Percentiles rank a stretch among this genome's conserved stretches.
These are phyloP conservation scores for Globisporangium splendens DNA, from an alignment of 352 stramenopile species.

Conservation along the genomic window DNA sequence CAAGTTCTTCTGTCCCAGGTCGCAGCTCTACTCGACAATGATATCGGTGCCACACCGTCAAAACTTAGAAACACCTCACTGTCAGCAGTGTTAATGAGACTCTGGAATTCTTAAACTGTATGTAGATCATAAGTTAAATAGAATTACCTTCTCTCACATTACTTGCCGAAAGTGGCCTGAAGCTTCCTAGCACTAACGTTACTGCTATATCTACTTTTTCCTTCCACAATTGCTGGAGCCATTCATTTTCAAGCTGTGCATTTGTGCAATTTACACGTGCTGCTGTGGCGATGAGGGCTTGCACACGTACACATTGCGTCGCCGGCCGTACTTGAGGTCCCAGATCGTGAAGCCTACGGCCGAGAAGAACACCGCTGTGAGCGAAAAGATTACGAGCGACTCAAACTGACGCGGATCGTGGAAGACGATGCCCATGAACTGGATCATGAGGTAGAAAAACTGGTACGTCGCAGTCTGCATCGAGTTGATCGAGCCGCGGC, in stretches of 20 bases:
- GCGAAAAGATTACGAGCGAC: slow-evolving; percentile 49
- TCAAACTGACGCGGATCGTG: slow-evolving; percentile 52
- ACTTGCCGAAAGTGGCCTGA: too few species aligned
- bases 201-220: too few species aligned
- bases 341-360: slow-evolving; percentile 52
- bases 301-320: slow-evolving; percentile 32
- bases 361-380: slow-evolving; percentile 37
- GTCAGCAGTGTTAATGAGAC: too few species aligned
- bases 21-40: too few species aligned
- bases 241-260: neutral
- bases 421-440: slow-evolving; percentile 45
- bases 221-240: neutral
- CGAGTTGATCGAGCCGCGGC: slow-evolving; percentile 52
- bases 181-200: too few species aligned
- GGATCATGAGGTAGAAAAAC: slow-evolving; percentile 61
- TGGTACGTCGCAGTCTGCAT: slow-evolving; percentile 66
- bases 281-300: slow-evolving; percentile 3
- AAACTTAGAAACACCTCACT: too few species aligned
- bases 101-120: too few species aligned
- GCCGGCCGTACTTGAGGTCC: slow-evolving; percentile 41
- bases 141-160: too few species aligned
- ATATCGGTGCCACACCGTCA: too few species aligned
- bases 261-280: neutral
- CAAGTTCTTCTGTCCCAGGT: too few species aligned
- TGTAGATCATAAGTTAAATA: too few species aligned